These are phyloP conservation scores for Daedalea quercina DNA, from an alignment of 768 basidiomycete genomes.

Conservation along the genomic window DNA sequence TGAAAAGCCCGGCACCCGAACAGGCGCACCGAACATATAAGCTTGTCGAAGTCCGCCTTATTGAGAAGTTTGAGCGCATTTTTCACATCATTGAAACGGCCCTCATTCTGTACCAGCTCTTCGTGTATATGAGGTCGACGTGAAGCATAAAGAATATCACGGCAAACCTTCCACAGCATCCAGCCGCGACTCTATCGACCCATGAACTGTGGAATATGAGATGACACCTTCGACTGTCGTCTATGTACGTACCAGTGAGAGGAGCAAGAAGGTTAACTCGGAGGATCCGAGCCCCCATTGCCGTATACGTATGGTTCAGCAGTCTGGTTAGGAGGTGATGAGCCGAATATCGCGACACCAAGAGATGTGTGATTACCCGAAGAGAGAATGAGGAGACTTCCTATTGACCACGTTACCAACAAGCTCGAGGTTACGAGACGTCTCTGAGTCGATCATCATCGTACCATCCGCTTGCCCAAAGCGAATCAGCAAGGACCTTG, in stretches of 20 bases:
- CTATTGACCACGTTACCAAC: constrained; percentile 66
- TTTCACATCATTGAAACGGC: constrained; percentile 60
- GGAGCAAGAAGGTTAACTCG: constrained; percentile 80
- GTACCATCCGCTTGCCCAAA: constrained; percentile 83
- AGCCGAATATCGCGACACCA: neutral
- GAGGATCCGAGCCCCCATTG: constrained; percentile 83
- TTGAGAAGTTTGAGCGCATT: constrained; percentile 65
- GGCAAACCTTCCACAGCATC: constrained; percentile 76
- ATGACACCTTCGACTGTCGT: neutral
- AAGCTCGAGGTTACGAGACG: constrained; percentile 83
- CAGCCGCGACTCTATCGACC: constrained; percentile 70
- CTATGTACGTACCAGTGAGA: constrained; percentile 45
- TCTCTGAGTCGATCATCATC: constrained; percentile 92
- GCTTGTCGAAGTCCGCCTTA: constrained; percentile 84
- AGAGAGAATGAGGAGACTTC: constrained; percentile 69
- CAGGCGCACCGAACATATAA: constrained; percentile 57
- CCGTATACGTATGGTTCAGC: constrained; percentile 78
- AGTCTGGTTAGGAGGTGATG: constrained; percentile 32
- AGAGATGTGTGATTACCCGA: constrained; percentile 44
- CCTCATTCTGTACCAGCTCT: constrained; percentile 78
- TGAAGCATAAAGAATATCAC: neutral
- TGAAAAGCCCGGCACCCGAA: neutral
- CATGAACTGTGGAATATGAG: constrained; percentile 35
- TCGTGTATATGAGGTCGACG: constrained; percentile 9
- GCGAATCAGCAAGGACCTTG: constrained; percentile 63